phyloP scores from a whole-genome alignment of 75 land plant species.

The Adiantum capillusveneris region DNA sequence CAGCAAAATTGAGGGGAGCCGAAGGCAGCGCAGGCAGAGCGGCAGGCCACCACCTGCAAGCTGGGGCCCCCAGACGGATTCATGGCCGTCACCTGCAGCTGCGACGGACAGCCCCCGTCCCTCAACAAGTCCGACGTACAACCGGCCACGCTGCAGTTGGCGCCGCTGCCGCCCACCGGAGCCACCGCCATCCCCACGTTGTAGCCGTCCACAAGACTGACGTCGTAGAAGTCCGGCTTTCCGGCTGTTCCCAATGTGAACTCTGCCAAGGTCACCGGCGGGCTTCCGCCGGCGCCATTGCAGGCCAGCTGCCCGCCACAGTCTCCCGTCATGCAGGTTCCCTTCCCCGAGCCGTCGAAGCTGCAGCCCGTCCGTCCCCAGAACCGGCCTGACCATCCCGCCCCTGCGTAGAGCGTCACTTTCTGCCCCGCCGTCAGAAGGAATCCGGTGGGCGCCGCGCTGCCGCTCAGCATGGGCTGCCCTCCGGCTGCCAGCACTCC shows the following conservation, averaged over 20 bases:
- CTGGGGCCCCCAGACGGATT: not conserved
- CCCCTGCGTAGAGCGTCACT: conserved; percentile 14
- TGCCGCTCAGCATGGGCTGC: conserved; percentile 22
- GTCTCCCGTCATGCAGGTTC: conserved; percentile 17
- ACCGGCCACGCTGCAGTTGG: conserved; percentile 46
- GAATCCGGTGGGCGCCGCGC: conserved; percentile 50
- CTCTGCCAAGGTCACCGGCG: conserved; percentile 77
- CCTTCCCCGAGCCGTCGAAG: conserved; percentile 28
- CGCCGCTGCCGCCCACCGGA: conserved; percentile 24
- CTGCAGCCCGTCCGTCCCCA: conserved; percentile 89
- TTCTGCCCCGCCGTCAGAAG: conserved; percentile 29
- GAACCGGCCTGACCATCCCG: conserved; percentile 65
- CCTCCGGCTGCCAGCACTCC: conserved; percentile 39
- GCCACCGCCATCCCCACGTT: conserved; percentile 54
- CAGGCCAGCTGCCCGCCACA: conserved; percentile 35
- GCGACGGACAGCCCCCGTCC: conserved; percentile 51
- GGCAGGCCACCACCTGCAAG: conserved; percentile 44
- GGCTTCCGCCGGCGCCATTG: conserved; percentile 51
- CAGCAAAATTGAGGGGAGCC: conserved; percentile 63
- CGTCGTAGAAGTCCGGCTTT: conserved; percentile 78
- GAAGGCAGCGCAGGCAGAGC: conserved; percentile 82
- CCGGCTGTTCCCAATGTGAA: conserved; percentile 48
- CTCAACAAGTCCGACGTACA: conserved; percentile 51
- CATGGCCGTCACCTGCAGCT: conserved; percentile 24
- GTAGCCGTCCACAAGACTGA: conserved; percentile 86